These are phyloP conservation scores for Zygoascus tannicola DNA, from an alignment of 805 yeast genomes.

Conservation along the genomic window DNA sequence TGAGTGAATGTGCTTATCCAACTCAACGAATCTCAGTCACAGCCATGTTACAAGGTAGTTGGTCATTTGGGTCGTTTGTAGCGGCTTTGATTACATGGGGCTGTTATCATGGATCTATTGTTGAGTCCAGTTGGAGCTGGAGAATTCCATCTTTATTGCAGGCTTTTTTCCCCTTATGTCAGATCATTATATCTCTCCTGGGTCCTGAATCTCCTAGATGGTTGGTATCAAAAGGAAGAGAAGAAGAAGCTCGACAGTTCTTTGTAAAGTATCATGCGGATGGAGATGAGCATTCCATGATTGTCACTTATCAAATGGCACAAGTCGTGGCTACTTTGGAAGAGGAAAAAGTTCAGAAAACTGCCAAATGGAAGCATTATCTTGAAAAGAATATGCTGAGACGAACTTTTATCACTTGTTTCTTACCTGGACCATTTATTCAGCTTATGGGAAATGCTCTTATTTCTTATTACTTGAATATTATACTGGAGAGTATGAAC, in stretches of 20 bases:
- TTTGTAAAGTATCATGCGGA: constrained; percentile 14
- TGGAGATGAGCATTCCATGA: constrained; percentile 8
- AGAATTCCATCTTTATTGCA: constrained; percentile 69
- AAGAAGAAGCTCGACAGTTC: constrained; percentile 35
- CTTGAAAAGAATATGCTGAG: constrained; percentile 9
- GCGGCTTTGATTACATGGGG: constrained; percentile 53
- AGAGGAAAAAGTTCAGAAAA: constrained; percentile 14
- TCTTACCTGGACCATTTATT: constrained; percentile 7
- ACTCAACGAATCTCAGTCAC: constrained; percentile 52
- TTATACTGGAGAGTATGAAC: constrained; percentile 46
- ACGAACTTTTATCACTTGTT: constrained; percentile 7
- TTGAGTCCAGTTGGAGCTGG: constrained; percentile 40
- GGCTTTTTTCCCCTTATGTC: constrained; percentile 42
- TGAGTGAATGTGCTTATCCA: constrained; percentile 61
- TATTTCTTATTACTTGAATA: constrained; percentile 36
- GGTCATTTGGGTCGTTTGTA: constrained; percentile 48
- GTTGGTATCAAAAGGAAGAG: constrained; percentile 40
- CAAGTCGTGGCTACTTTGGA: constrained; percentile 17
- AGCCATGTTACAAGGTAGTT: constrained; percentile 60
- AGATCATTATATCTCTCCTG: constrained; percentile 20
- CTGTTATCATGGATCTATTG: constrained; percentile 39
- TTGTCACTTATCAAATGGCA: constrained; percentile 22
- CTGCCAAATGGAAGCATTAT: constrained; percentile 15
- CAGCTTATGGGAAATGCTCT: constrained; percentile 15
- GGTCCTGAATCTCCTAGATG: constrained; percentile 35